These are phyloP conservation scores for Colletotrichum cuscutae DNA, from an alignment of 2,329 filamentous ascomycete genomes.

Conservation along the genomic window DNA sequence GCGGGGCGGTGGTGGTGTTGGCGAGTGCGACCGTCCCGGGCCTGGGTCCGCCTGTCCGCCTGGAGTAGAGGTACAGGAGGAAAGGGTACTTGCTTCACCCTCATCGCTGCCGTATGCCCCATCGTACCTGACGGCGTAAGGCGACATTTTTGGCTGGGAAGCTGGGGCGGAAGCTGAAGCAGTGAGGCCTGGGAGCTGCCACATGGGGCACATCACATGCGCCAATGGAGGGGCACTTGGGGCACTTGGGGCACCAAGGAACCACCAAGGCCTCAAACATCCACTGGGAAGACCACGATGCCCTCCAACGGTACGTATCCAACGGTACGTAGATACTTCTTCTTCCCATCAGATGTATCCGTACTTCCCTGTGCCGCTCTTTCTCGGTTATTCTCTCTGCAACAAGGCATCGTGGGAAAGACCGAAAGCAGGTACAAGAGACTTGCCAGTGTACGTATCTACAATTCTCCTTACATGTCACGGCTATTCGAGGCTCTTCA, in stretches of 20 bases:
- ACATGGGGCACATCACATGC: slow-evolving; percentile 35
- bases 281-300: slow-evolving; percentile 22
- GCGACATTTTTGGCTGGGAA: background rate
- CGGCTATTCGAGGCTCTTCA: slow-evolving; percentile 35
- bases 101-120: slow-evolving; percentile 4
- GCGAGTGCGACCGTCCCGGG: background rate
- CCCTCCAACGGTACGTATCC: slow-evolving; percentile 2
- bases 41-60: background rate
- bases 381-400: background rate
- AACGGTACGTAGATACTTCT: background rate
- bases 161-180: slow-evolving; percentile 18
- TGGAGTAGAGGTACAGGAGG: background rate
- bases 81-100: slow-evolving; percentile 10
- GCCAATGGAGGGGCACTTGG: slow-evolving; percentile 35
- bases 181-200: slow-evolving; percentile 33
- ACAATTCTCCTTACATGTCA: slow-evolving; percentile 5
- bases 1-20: background rate
- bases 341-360: background rate
- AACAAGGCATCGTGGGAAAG: background rate
- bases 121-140: slow-evolving; percentile 16
- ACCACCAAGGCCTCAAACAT: slow-evolving; percentile 25
- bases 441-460: background rate
- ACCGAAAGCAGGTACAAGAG: background rate
- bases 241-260: slow-evolving; percentile 35
- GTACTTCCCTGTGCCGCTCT: no score